These are phyloP conservation scores for Anacardium occidentale DNA, from an alignment of 345 rosid genomes.

Conservation along the genomic window DNA sequence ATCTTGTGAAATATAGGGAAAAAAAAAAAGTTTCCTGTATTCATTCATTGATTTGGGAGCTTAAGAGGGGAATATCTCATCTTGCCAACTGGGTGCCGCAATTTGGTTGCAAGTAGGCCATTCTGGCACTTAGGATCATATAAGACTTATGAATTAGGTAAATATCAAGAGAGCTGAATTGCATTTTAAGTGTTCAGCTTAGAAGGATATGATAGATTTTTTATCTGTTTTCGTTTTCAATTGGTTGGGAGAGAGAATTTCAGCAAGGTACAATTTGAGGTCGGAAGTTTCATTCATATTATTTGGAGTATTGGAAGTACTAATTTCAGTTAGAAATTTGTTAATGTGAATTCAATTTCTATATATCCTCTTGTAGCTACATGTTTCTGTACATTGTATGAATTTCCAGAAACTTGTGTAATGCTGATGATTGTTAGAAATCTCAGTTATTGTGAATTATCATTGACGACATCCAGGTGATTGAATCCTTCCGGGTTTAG, in stretches of 20 bases:
- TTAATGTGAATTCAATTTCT: constrained; percentile 15
- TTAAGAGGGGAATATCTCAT: constrained; percentile 12
- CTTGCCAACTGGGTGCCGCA: neutral
- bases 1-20: constrained; percentile 16
- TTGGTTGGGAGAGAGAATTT: constrained; percentile 1
- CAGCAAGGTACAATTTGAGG: constrained; percentile 3
- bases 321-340: constrained; percentile 21
- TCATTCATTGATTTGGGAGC: constrained; percentile 37
- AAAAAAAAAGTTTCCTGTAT: constrained; percentile 20
- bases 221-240: neutral
- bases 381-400: constrained; percentile 17
- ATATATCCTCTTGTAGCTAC: constrained; percentile 1
- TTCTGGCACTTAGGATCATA: constrained; percentile 3
- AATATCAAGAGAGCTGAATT: constrained; percentile 22
- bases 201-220: constrained; percentile 4
- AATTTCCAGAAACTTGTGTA: constrained; percentile 11
- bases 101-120: constrained; percentile 10
- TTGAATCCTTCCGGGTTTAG: neutral
- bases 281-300: constrained; percentile 12
- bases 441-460: neutral
- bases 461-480: neutral
- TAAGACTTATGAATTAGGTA: constrained; percentile 8
- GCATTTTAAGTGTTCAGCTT: constrained; percentile 26
- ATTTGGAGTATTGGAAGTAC: constrained; percentile 5
- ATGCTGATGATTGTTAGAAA: neutral